Percentiles rank a stretch among this genome's conserved stretches.
Evolutionary conservation across 2,329 filamentous ascomycete genomes (phyloP).

Genomic region (Pseudocercospora ulei): DNA sequence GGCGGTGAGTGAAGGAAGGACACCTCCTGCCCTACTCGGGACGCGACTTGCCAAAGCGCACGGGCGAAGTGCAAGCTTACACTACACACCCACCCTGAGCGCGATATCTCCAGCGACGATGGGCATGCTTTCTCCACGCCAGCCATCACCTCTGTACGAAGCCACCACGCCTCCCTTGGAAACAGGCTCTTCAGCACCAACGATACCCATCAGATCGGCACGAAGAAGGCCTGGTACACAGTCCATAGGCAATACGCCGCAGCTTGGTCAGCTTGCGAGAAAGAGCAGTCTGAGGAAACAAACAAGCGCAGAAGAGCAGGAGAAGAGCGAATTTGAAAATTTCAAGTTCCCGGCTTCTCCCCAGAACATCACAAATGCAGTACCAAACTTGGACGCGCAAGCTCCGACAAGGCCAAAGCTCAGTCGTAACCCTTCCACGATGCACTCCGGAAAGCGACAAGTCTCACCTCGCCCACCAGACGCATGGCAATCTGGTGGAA

Average conservation of each 20-base stretch:
- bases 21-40: conserved; percentile 17
- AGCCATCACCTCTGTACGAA: conserved; percentile 38
- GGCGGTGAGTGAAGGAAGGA: conserved; percentile 25
- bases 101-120: conserved; percentile 14
- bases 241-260: conserved; percentile 30
- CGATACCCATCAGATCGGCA: conserved; percentile 21
- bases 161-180: conserved; percentile 33
- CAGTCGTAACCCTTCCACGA: conserved; percentile 26
- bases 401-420: conserved; percentile 24
- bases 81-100: conserved; percentile 50
- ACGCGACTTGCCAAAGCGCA: conserved; percentile 54
- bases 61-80: conserved; percentile 68
- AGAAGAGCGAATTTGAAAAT: conserved; percentile 15
- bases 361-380: conserved; percentile 23
- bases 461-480: conserved; percentile 33
- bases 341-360: conserved; percentile 29
- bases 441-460: conserved; percentile 33
- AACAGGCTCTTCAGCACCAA: conserved; percentile 8
- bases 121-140: conserved; percentile 25
- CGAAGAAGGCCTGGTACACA: conserved; percentile 28
- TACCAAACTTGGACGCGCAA: conserved; percentile 12
- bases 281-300: conserved; percentile 17
- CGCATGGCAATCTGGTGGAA: conserved; percentile 28
- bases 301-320: conserved; percentile 14
- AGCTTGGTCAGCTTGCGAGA: conserved; percentile 24